phyloP scores from a whole-genome alignment of 495 filamentous ascomycete species.

The Zalerion maritima region DNA sequence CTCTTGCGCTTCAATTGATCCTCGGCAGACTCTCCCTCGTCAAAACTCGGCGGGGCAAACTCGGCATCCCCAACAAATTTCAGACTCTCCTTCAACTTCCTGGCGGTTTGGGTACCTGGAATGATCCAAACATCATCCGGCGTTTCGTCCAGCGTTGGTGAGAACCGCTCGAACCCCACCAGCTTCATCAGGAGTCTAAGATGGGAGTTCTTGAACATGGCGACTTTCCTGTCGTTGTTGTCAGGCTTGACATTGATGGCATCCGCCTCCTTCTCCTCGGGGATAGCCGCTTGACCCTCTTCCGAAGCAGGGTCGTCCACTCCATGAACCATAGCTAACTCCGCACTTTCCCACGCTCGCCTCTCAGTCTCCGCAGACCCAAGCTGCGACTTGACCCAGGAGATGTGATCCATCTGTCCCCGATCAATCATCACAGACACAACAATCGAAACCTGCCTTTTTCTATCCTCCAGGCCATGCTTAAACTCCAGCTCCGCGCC shows the following conservation, averaged over 20 bases:
- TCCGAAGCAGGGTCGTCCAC: constrained; percentile 23
- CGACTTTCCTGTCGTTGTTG: constrained; percentile 49
- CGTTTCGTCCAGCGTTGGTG: constrained; percentile 47
- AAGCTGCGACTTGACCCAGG: constrained; percentile 66
- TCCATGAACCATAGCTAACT: constrained; percentile 36
- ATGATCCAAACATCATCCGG: constrained; percentile 67
- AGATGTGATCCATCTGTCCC: constrained; percentile 54
- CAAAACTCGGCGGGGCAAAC: constrained; percentile 53
- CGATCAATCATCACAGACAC: constrained; percentile 67
- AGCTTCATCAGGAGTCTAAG: constrained; percentile 75
- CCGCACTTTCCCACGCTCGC: constrained; percentile 61
- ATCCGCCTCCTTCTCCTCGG: constrained; percentile 7
- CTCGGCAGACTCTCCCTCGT: constrained; percentile 54
- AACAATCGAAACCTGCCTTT: constrained; percentile 61
- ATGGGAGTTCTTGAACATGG: constrained; percentile 80
- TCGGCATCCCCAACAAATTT: constrained; percentile 54
- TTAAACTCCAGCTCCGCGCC: constrained; percentile 67
- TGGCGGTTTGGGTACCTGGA: constrained; percentile 47
- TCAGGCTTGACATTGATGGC: constrained; percentile 54
- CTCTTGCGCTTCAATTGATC: constrained; percentile 62
- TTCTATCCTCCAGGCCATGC: constrained; percentile 40
- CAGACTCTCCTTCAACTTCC: constrained; percentile 44
- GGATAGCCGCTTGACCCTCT: constrained; percentile 18
- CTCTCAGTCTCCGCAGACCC: constrained; percentile 55
- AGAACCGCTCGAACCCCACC: constrained; percentile 54